Percentiles rank a stretch among this genome's conserved stretches.
Conservation (phyloP, 331 rosid genomes). For the Pyracantha coccinea region DNA sequence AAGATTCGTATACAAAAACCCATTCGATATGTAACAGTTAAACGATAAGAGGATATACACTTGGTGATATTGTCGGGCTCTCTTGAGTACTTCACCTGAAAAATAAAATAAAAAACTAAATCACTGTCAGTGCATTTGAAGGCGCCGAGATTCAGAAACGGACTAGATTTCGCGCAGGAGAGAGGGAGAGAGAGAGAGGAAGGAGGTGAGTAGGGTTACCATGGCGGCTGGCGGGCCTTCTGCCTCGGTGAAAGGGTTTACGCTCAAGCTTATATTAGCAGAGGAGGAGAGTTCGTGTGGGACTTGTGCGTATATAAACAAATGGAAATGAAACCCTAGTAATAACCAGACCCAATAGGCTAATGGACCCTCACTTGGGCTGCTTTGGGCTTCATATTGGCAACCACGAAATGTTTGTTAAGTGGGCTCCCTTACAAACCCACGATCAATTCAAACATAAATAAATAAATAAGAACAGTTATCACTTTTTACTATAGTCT, state of each 20-base stretch:
- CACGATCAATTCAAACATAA: too few relatives aligned
- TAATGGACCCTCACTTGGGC: background rate
- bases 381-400: background rate
- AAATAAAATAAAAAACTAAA: background rate
- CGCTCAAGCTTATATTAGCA: background rate
- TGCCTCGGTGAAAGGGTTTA: background rate
- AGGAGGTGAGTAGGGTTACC: slow-evolving; percentile 25
- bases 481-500: too few relatives aligned
- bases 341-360: background rate
- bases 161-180: background rate
- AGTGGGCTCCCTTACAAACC: background rate
- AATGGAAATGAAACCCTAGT: slow-evolving; percentile 9
- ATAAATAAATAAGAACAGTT: too few relatives aligned
- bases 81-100: slow-evolving; percentile 91
- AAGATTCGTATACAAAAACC: background rate
- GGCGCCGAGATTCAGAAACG: background rate
- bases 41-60: slow-evolving; percentile 28
- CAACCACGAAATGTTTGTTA: background rate
- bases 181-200: background rate
- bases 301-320: slow-evolving; percentile 13
- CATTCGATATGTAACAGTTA: background rate
- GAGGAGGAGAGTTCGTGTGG: background rate
- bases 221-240: slow-evolving; percentile 30
- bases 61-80: slow-evolving; percentile 90
- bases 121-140: background rate